Percentiles rank a stretch among this genome's conserved stretches.
Conservation (phyloP, 148 eudicot species). For the Agrostemma githago region DNA sequence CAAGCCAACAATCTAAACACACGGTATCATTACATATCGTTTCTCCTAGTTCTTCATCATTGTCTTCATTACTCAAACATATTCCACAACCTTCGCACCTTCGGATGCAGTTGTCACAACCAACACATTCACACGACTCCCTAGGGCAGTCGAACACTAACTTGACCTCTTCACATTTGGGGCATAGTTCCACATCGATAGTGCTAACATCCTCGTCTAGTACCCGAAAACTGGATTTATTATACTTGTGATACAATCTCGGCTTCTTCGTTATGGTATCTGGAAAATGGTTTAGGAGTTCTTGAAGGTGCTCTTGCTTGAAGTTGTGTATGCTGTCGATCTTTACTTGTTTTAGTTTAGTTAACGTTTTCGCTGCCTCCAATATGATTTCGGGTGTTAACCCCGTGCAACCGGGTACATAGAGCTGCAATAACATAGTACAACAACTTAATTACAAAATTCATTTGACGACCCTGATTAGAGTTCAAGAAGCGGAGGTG, state of each 20-base stretch:
- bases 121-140: constrained; percentile 45
- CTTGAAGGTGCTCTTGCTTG: constrained; percentile 42
- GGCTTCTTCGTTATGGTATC: background rate
- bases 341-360: constrained; percentile 31
- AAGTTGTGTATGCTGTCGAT: constrained; percentile 55
- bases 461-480: no score
- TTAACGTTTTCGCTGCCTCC: constrained; percentile 35
- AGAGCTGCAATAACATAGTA: constrained; percentile 38
- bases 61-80: constrained; percentile 28
- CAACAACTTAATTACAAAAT: background rate
- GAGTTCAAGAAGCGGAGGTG: no score
- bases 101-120: constrained; percentile 50
- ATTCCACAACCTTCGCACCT: constrained; percentile 73
- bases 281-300: constrained; percentile 29
- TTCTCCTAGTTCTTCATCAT: constrained; percentile 43
- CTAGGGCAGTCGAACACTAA: constrained; percentile 60
- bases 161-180: constrained; percentile 50
- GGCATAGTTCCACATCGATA: constrained; percentile 61
- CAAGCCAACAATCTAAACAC: constrained; percentile 63
- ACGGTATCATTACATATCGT: constrained; percentile 48
- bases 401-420: constrained; percentile 60
- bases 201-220: constrained; percentile 10
- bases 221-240: background rate
- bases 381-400: constrained; percentile 61
- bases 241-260: constrained; percentile 27